phyloP scores from a whole-genome alignment of 23 red algal genomes.

The Gracilaria caudata region DNA sequence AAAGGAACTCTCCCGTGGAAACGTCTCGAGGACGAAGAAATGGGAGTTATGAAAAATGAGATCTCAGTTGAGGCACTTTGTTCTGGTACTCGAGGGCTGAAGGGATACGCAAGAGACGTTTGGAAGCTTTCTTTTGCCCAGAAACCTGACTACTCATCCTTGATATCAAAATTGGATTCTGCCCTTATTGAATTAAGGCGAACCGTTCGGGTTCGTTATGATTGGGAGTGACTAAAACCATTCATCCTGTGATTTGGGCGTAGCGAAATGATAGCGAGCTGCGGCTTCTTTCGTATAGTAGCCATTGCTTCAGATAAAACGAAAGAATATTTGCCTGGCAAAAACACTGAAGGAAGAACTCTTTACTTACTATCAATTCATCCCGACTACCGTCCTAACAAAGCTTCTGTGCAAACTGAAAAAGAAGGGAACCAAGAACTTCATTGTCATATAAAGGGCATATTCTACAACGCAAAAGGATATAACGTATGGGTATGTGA shows the following conservation, averaged over 20 bases:
- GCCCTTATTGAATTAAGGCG: background rate
- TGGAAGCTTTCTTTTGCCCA: conserved; percentile 13
- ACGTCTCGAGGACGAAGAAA: background rate
- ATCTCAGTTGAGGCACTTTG: background rate
- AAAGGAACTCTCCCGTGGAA: conserved; percentile 39
- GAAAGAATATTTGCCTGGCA: too few species aligned
- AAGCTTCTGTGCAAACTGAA: too few species aligned
- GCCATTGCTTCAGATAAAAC: too few species aligned
- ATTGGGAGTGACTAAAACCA: conserved; percentile 9
- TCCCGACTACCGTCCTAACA: too few species aligned
- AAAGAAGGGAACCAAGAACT: too few species aligned
- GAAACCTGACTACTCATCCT: conserved; percentile 5
- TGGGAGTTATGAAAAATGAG: background rate
- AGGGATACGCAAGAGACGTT: background rate
- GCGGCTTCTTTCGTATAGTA: too few species aligned
- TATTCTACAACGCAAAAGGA: too few species aligned
- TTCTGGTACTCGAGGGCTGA: background rate
- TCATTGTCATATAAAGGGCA: too few species aligned
- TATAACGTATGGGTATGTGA: too few species aligned
- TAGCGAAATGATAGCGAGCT: too few species aligned
- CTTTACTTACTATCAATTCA: too few species aligned
- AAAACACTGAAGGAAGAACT: too few species aligned
- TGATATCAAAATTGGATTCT: background rate
- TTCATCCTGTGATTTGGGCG: background rate
- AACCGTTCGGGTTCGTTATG: background rate